Base-by-base conservation (phyloP, 371 early-diverging fungal genomes). In the Apophysomyces ossiformis region DNA sequence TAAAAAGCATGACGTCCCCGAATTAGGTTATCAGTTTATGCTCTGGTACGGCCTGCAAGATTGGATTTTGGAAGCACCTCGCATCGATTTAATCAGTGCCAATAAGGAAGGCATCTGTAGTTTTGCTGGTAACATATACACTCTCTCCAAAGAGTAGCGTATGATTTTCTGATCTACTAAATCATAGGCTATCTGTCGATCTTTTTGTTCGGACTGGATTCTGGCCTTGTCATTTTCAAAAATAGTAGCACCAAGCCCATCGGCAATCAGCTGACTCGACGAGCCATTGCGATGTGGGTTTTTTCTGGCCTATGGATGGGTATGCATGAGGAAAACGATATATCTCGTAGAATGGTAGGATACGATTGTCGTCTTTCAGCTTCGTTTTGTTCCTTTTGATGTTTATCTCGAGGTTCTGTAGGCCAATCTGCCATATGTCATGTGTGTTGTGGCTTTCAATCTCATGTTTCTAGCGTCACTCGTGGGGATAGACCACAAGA, bases 31-130 rank as follows among this genome's bases (percentile, higher is more conserved):
- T 67, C 92, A 92, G 68, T 21, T 57, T 7, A 66, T 72, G 0
- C 75, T 91, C 7, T 78, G 73, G 16, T 68, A 76, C 38, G 90
- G 91, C 8, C 72, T 94, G 5, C 86, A 92, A 65, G 73, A 81
- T 11, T 98, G 88, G 83, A 90, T 97, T 39, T 81, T 94, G 57
- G 56, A 87, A 38, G 92, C 95, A 0, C 91, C 92, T 3, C 87
- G 98, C 35, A 79, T 76, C 1, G 87, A 86, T 68, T 62, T 97
- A 0, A 64, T 98, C n/a, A 88, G 88, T 59, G 90, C 91, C 71
- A 98, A 98, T 76, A 89, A 92, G 62, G 99, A 98, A 75, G 99
- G 99, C 37, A 81, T 98, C 11, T 90, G 85, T 64, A 95, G 95
- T 43, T 86, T 93, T 63, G 63, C 82, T 57, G 95, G 93, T 89